Evolutionary conservation across 1,139 yeast species (phyloP), one percentile per base, ranked within the genome.

Genomic region (Pichia sp.): DNA sequence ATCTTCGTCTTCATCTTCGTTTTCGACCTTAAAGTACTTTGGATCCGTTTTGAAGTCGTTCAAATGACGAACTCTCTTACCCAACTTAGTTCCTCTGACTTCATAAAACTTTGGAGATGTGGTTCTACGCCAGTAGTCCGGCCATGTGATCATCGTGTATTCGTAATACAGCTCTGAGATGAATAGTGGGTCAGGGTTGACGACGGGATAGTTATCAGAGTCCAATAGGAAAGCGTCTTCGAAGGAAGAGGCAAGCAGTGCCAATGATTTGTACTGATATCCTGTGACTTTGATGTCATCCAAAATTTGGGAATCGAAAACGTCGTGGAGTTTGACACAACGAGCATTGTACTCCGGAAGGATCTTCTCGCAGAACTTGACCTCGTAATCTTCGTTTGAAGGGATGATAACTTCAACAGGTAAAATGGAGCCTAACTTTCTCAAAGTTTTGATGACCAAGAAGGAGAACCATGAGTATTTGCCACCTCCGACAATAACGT

Each of bases 401-500:
- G 68, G 66, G 10, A 87, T 79, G 53, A 86, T 74, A 8, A 87
- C 80, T 70, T 87, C 96, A 18, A 87, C 81, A 0, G 96, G 96
- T 42, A 85, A 68, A 19, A 71, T 70, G 3, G 83, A 76, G 0
- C 89, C 89, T 18, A 78, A 69, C 21, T 80, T 76, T 58, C 95
- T 72, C 49, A 87, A 68, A 49, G 83, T 75, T 61, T 78, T 75
- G 55, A 88, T 74, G 2, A 89, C 80, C 34, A 84, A 70, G 44
- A 84, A 70, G n/a, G 89, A 76, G 61, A 84, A 72, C 75, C 95
- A 83, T 60, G 88, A 83, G 69, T 83, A 85, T 59, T 76, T 75
- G 1, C 90, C 91, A 44, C 95, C 95, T 36, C 91, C 91, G 37
- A 86, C 88, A 64, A 81, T 83, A 3, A 86, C 95, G 44, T 87